A percentile compares a stretch with the other conserved stretches of the same genome.
phyloP scores from a whole-genome alignment of 148 eudicot species.

The Agrostemma githago region DNA sequence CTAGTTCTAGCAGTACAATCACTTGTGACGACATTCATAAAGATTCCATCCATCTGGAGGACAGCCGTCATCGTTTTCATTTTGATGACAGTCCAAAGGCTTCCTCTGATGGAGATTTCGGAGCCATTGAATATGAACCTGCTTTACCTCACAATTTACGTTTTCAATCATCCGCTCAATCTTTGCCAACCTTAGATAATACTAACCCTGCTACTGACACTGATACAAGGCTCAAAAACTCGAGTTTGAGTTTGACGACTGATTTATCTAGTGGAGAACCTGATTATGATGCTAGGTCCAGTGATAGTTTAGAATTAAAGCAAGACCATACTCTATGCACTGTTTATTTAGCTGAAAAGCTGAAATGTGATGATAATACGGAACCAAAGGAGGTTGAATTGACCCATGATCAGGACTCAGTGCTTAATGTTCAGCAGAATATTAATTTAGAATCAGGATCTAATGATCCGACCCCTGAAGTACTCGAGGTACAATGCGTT shows the following conservation, averaged over 20 bases:
- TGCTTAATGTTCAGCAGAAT: conserved; percentile 15
- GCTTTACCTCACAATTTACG: not conserved
- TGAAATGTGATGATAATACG: conserved; percentile 12
- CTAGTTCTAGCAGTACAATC: conserved; percentile 27
- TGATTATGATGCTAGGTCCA: conserved; percentile 24
- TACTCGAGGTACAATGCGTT: conserved; percentile 11
- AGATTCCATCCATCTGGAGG: conserved; percentile 15
- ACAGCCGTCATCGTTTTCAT: conserved; percentile 10
- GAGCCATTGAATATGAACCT: not conserved
- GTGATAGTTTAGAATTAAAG: conserved; percentile 25
- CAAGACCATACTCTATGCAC: conserved; percentile 17
- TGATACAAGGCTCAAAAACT: conserved; percentile 10
- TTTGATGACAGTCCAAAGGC: conserved; percentile 32
- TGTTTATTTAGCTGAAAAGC: not conserved
- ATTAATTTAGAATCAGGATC: conserved; percentile 17
- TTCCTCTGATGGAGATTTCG: conserved; percentile 17
- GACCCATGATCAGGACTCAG: conserved; percentile 12
- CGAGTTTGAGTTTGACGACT: conserved; percentile 7
- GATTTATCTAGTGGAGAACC: conserved; percentile 22
- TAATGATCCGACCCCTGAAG: conserved; percentile 15
- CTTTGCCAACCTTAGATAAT: not conserved
- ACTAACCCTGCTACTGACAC: not conserved
- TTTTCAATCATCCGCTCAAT: not conserved
- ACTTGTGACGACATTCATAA: conserved; percentile 14
- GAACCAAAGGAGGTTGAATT: conserved; percentile 24